phyloP scores from a whole-genome alignment of 768 basidiomycete genomes.

The Kwoniella mangroviensis region DNA sequence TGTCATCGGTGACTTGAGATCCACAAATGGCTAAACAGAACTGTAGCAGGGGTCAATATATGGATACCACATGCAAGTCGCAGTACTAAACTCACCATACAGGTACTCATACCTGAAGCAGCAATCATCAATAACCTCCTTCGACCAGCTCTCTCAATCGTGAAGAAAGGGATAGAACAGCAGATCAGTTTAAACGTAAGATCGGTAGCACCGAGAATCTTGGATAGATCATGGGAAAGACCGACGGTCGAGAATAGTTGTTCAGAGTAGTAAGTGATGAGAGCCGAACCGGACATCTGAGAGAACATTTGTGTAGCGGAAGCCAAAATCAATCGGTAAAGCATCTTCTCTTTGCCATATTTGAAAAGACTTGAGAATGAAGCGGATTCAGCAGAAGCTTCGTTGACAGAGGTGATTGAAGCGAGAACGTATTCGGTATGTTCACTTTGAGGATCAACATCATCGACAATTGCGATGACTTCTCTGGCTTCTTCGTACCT shows the following conservation, averaged over 20 bases:
- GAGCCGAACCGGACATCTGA: constrained; percentile 31
- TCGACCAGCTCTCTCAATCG: constrained; percentile 33
- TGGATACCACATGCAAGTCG: background rate
- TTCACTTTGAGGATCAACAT: constrained; percentile 23
- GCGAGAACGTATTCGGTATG: constrained; percentile 15
- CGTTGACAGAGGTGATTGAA: constrained; percentile 20
- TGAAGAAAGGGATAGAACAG: constrained; percentile 35
- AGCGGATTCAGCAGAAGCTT: constrained; percentile 23
- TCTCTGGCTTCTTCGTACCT: constrained; percentile 29
- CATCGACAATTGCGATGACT: constrained; percentile 27
- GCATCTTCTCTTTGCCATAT: constrained; percentile 32
- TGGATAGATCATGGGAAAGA: constrained; percentile 25
- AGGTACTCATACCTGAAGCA: constrained; percentile 30
- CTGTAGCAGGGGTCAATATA: background rate
- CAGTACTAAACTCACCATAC: constrained; percentile 25
- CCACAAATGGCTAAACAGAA: constrained; percentile 35
- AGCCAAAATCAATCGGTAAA: constrained; percentile 34
- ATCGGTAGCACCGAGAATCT: constrained; percentile 29
- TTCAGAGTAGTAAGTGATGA: constrained; percentile 40
- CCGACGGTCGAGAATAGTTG: constrained; percentile 34
- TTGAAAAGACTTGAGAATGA: constrained; percentile 33
- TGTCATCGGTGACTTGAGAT: constrained; percentile 29
- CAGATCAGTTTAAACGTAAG: constrained; percentile 37
- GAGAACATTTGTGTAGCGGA: constrained; percentile 29
- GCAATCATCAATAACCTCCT: constrained; percentile 31